phyloP scores from a whole-genome alignment of 306 rosid species.

The Citrullus mucosospermus region DNA sequence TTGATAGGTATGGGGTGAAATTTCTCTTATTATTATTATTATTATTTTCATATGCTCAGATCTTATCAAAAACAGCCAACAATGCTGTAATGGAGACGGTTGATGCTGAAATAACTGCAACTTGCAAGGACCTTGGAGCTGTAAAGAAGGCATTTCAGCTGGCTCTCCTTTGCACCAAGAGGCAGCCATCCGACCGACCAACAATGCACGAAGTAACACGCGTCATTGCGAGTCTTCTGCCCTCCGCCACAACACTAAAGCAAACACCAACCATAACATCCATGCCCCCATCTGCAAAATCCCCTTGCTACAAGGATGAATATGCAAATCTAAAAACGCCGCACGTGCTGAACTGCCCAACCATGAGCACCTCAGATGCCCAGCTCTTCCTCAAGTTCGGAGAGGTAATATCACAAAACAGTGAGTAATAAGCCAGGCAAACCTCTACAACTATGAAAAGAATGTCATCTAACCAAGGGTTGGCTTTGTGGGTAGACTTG shows the following conservation, averaged over 20 bases:
- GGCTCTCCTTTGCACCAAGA: slow-evolving; percentile 74
- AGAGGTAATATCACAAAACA: slow-evolving; percentile 85
- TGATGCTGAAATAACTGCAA: slow-evolving; percentile 62
- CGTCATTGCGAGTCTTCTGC: slow-evolving; percentile 50
- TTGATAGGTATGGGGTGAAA: not conserved
- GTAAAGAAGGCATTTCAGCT: slow-evolving; percentile 76
- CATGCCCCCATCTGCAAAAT: slow-evolving; percentile 27
- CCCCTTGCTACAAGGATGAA: slow-evolving; percentile 61
- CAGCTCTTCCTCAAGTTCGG: slow-evolving; percentile 86
- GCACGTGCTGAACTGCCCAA: slow-evolving; percentile 57
- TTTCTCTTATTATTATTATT: not conserved
- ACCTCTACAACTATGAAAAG: not conserved
- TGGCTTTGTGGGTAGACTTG: slow-evolving; percentile 1
- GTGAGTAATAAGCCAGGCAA: slow-evolving; percentile 20
- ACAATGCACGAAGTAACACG: slow-evolving; percentile 87
- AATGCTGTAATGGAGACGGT: slow-evolving; percentile 91
- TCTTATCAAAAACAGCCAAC: slow-evolving; percentile 67
- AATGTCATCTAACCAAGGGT: not conserved
- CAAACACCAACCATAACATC: slow-evolving; percentile 17
- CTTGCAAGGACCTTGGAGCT: slow-evolving; percentile 73
- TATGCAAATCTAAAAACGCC: slow-evolving; percentile 74
- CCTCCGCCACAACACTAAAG: slow-evolving; percentile 20
- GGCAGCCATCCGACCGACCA: slow-evolving; percentile 69
- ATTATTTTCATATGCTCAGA: slow-evolving; percentile 21
- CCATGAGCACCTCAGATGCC: slow-evolving; percentile 88